Evolutionary conservation across 164 flowering plant genomes (phyloP), one percentile per base, ranked within the genome.

Genomic region (Dillenia suffruticosa): DNA sequence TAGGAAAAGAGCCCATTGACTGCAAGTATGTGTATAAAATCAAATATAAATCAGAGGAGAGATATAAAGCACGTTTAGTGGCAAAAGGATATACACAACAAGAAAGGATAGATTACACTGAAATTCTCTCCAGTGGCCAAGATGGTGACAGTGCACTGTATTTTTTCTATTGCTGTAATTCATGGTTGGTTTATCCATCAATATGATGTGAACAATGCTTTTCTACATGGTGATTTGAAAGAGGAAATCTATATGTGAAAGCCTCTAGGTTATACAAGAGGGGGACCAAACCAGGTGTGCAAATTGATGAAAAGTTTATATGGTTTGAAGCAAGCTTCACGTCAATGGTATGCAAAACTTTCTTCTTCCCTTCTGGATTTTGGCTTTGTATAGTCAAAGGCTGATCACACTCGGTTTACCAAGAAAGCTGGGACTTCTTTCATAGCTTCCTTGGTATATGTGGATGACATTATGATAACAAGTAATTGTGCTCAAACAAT

Each of bases 61-160:
- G 57, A n/a, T 54, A 44, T 44, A 64, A 64, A 17, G 61, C 68
- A 12, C 52, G 61, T 3, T 47, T 64, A 9, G 61, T 56, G 11
- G 62, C 48, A n/a, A 64, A 64, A 22, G 68, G 68, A 26, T 26
- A 26, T 26, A 5, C 5, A 44, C 12, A n/a, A 50, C 49, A 16
- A 12, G 24, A 56, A 56, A 2, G 40, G 44, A 56, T 9, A 44
- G 43, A 12, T 12, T 48, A 10, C 51, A 51, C 22, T 24, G 40
- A 26, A 26, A 26, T 26, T 26, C 40, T 26, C 40, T 26, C 40
- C 40, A 26, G 5, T 26, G 40, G 40, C 40, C 3, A 26, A 26
- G 40, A 48, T 24, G 13, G 9, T 48, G 54, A 60, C 9, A 60
- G 15, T 13, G 22, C 40, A 3, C 3, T 26, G 40, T 3, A 26